These are phyloP conservation scores for Starmera quercuum DNA, from an alignment of 805 yeast species.

Conservation along the genomic window DNA sequence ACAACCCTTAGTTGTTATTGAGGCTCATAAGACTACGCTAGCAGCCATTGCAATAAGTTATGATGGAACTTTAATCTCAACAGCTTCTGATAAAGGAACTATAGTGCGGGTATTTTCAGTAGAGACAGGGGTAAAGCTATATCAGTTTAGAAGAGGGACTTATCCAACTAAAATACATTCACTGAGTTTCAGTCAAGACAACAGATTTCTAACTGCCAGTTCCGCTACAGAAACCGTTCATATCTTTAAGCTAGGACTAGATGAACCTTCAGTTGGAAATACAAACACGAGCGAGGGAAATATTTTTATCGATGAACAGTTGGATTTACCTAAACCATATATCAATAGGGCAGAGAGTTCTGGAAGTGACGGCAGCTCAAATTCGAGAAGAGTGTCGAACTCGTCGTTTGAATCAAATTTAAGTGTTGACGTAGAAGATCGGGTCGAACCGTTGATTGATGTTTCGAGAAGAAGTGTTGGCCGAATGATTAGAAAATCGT, in stretches of 20 bases:
- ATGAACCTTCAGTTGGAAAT: slow-evolving; percentile 11
- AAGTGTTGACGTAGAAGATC: slow-evolving; percentile 11
- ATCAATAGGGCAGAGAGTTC: slow-evolving; percentile 13
- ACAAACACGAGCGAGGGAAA: slow-evolving; percentile 1
- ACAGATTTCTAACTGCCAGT: slow-evolving; percentile 69
- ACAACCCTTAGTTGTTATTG: slow-evolving; percentile 61
- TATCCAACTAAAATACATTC: slow-evolving; percentile 78
- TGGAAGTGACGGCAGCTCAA: slow-evolving; percentile 11
- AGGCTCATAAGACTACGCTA: slow-evolving; percentile 64
- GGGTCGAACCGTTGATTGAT: slow-evolving; percentile 59
- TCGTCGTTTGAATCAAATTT: slow-evolving; percentile 19
- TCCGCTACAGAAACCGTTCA: slow-evolving; percentile 91
- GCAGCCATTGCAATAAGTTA: slow-evolving; percentile 56
- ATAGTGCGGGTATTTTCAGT: slow-evolving; percentile 63
- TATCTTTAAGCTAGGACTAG: slow-evolving; percentile 61
- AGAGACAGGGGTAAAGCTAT: slow-evolving; percentile 52
- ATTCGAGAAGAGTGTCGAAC: slow-evolving; percentile 14
- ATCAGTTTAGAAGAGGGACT: slow-evolving; percentile 74
- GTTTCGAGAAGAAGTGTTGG: slow-evolving; percentile 67
- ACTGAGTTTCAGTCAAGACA: slow-evolving; percentile 65
- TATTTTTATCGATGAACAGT: slow-evolving; percentile 5
- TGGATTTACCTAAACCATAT: slow-evolving; percentile 6
- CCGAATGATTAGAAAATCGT: slow-evolving; percentile 65
- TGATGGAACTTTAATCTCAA: slow-evolving; percentile 62
- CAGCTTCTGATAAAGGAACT: slow-evolving; percentile 75